Base-by-base conservation (phyloP, 106 monocot genomes). In the Dactylorhiza incarnata region DNA sequence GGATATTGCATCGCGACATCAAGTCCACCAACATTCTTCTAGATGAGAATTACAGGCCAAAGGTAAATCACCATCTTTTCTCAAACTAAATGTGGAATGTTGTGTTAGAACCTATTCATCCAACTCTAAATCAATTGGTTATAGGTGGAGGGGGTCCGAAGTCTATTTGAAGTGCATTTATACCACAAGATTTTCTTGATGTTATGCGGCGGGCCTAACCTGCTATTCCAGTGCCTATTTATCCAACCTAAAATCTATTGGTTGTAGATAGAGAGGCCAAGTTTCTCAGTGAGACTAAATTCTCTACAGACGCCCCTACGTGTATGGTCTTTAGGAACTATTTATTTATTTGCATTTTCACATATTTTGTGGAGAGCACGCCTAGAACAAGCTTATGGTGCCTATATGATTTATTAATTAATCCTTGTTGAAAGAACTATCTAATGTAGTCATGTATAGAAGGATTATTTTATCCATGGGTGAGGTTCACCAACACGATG, bases 11-110 rank as follows among this genome's bases (percentile, higher is more conserved):
- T 83, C 77, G 96, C 66, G 96, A 97, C 74, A 83, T 97, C 71
- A 97, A 97, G 82, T 97, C 96, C 44, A 86, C 91, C 73, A 97
- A 97, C 78, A 93, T 97, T 83, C 93, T 97, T 81, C 79, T 97
- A 53, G 96, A 97, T 75, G 89, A 89, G 11, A 87, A 74, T 15
- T 91, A 73, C 53, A 78, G 75, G 74, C 85, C 96, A 50, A 97
- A 97, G 93, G 96, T 96, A 76, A 49, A 55, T 5, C 12, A 65
- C 9, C 19, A 15, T 6, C 16, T 44, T 72, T 72, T 72, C 22
- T 20, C 22, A 72, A 72, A 69, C 13, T 19, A 65, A 63, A 65
- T 26, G 4, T 65, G 29, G 11, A 29, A 65, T 25, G 12, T 25
- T 61, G 22, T 9, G 61, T 23, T 61, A 15, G 22, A 61, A 61